A percentile compares a stretch with the other conserved stretches of the same genome.
Conservation (phyloP, 768 basidiomycete species). For the Arthromyces matolae region DNA sequence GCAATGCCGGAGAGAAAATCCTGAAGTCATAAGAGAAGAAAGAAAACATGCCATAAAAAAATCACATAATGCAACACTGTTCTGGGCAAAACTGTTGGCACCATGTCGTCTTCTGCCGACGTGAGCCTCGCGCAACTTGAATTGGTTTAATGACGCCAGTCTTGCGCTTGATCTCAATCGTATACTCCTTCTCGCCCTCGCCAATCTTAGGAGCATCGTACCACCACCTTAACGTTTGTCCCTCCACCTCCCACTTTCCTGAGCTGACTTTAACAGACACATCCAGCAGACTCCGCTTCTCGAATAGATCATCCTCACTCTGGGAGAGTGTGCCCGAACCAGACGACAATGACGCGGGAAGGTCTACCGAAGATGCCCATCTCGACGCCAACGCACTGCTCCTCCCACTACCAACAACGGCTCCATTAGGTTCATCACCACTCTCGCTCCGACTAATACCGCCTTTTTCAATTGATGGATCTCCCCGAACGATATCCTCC, state of each 20-base stretch:
- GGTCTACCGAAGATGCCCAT: slow-evolving; percentile 14
- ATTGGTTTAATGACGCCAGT: slow-evolving; percentile 26
- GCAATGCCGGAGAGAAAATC: neutral
- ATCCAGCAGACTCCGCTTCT: slow-evolving; percentile 32
- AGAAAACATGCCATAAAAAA: neutral
- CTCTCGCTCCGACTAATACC: slow-evolving; percentile 5
- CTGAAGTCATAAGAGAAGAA: neutral
- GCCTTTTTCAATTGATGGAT: neutral
- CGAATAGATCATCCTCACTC: neutral
- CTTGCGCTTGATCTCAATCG: slow-evolving; percentile 31
- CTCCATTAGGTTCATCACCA: slow-evolving; percentile 17
- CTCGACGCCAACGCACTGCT: slow-evolving; percentile 14
- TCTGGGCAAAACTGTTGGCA: slow-evolving; percentile 21
- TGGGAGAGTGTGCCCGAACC: neutral
- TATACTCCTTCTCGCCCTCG: slow-evolving; percentile 31
- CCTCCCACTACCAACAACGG: slow-evolving; percentile 5
- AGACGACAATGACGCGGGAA: slow-evolving; percentile 6
- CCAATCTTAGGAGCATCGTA: slow-evolving; percentile 40
- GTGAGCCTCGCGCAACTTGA: neutral
- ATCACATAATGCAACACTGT: slow-evolving; percentile 23
- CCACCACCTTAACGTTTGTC: slow-evolving; percentile 53
- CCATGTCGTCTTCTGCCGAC: slow-evolving; percentile 10
- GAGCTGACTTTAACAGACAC: slow-evolving; percentile 42
- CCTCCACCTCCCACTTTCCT: slow-evolving; percentile 41
- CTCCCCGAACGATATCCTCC: slow-evolving; percentile 10